Percentiles rank a stretch among this genome's conserved stretches.
These are phyloP conservation scores for Dictyostelium citrinum DNA, from an alignment of 78 protist genomes.

Conservation along the genomic window DNA sequence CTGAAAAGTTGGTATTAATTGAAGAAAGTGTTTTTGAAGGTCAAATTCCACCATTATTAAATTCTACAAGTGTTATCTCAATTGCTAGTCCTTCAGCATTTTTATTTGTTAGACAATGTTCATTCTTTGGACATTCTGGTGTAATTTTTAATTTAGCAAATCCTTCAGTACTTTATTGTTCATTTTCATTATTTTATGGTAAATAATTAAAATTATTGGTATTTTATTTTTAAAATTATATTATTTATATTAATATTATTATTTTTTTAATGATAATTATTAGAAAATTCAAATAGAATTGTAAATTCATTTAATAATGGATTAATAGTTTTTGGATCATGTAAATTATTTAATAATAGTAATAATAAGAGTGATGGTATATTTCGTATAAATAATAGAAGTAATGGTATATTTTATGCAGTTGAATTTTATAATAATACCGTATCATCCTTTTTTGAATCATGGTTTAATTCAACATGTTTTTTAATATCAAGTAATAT, in stretches of 20 bases:
- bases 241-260: background rate
- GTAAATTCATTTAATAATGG: slow-evolving; percentile 36
- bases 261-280: background rate
- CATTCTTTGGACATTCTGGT: background rate
- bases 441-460: background rate
- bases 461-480: background rate
- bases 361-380: background rate
- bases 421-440: background rate
- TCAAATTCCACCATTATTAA: background rate
- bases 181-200: background rate
- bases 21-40: background rate
- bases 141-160: background rate
- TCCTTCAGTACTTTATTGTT: background rate
- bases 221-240: background rate
- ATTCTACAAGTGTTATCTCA: background rate
- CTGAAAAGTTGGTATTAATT: background rate
- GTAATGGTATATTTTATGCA: background rate
- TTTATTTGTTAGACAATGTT: background rate
- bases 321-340: background rate
- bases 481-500: background rate
- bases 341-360: background rate
- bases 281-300: background rate
- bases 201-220: background rate
- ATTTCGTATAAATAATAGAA: background rate
- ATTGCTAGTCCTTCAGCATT: background rate